Conservation (phyloP, 108 stramenopile species). For the Fragilaria radians region DNA sequence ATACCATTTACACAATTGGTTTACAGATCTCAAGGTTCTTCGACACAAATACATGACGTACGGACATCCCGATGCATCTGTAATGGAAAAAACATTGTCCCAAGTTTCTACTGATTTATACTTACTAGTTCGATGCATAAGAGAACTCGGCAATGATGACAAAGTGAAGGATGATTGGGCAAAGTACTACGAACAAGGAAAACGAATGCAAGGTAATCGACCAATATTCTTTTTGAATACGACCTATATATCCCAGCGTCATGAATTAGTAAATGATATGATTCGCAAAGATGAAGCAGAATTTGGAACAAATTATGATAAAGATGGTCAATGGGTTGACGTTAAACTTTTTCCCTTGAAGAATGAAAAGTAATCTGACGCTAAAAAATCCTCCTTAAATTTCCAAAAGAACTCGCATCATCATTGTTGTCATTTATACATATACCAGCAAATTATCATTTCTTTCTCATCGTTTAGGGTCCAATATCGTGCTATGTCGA, state of each 20-base stretch:
- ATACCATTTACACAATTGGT: conserved; percentile 44
- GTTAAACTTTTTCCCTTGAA: too few relatives aligned
- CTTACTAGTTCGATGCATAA: conserved; percentile 20
- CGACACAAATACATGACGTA: conserved; percentile 36
- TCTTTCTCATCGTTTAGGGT: too few relatives aligned
- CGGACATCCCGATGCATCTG: conserved; percentile 20
- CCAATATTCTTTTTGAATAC: neutral
- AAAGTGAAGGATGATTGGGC: neutral
- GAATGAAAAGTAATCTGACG: too few relatives aligned
- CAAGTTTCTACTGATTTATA: conserved; percentile 15
- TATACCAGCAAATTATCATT: too few relatives aligned
- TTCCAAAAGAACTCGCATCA: too few relatives aligned
- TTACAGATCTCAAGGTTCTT: conserved; percentile 11
- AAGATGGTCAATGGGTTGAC: too few relatives aligned
- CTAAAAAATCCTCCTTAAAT: too few relatives aligned
- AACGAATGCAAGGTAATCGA: neutral
- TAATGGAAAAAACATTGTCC: conserved; percentile 17
- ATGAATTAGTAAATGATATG: neutral
- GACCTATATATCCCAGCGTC: neutral
- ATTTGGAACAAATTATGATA: neutral
- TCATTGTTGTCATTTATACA: too few relatives aligned
- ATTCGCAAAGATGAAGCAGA: neutral
- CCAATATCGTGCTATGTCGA: too few relatives aligned
- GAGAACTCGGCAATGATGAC: neutral
- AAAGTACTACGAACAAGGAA: neutral